Base-by-base conservation (phyloP, 805 yeast genomes). In the Candida oleophila region DNA sequence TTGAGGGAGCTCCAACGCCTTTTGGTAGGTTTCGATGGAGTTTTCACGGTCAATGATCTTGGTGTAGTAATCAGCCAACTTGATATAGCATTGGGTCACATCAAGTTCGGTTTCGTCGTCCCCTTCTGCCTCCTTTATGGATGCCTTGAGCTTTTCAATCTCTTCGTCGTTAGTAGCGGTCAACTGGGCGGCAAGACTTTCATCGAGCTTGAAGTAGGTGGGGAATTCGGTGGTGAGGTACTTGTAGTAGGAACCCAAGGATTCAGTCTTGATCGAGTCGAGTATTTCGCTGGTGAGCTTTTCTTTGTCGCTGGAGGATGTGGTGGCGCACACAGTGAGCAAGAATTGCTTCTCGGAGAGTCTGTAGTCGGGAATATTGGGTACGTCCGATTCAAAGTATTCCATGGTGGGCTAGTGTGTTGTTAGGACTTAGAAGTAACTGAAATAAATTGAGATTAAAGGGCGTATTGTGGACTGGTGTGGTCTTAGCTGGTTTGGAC, bases 91-190 rank as follows among this genome's bases (percentile, higher is more conserved):
- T 51, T 83, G 83, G 7, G 90, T 83, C 34, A 83, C 77, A 60
- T 89, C 96, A 53, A 86, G 68, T 62, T 89, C 96, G 30, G 96
- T 96, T 64, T 91, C 97, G 50, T 84, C 88, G 48, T 82, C 89
- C 47, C 77, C 80, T 43, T 77, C 78, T 19, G 81, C 74, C 51
- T 71, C 80, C 44, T 69, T 74, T 47, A 77, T 80, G 73, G 66
- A 76, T 58, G 61, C 73, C 65, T 71, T 84, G 78, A 64, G 81
- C 68, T 60, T 77, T 60, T 51, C 66, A 22, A 87, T 76, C 44
- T 79, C 76, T 38, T 60, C 68, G n/a, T 76, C 78, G 63, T 91
- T 94, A 21, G 62, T 73, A 2, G 64, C 68, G 5, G 61, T 53
- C 59, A 91, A 62, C 33, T 71, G 53, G 22, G 78, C 64, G 61